A percentile compares a stretch with the other conserved stretches of the same genome.
phyloP scores from a whole-genome alignment of 1,139 yeast genomes.

The Geotrichum carabidarum region DNA sequence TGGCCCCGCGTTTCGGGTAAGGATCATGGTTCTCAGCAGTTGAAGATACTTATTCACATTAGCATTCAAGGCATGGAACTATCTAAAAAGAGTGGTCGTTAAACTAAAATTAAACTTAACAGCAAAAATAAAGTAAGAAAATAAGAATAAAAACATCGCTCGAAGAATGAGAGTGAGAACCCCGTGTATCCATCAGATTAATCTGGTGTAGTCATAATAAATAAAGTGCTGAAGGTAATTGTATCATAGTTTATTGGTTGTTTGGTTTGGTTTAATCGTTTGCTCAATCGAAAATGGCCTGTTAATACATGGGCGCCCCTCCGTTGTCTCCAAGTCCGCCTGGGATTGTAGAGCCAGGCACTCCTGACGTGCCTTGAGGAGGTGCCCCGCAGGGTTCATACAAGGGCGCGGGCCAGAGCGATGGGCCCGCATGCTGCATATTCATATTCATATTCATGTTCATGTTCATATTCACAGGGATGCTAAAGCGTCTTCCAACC shows the following conservation, averaged over 20 bases:
- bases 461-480: not conserved
- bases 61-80: not conserved
- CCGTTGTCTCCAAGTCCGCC: not conserved
- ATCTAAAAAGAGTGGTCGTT: not conserved
- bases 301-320: not conserved
- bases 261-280: not conserved
- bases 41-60: too few species aligned
- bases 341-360: not conserved
- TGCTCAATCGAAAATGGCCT: not conserved
- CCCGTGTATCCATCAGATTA: not conserved
- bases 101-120: not conserved
- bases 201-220: not conserved
- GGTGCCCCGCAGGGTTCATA: not conserved
- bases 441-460: not conserved
- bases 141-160: not conserved
- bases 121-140: not conserved
- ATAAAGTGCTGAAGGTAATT: not conserved
- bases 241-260: not conserved
- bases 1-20: too few species aligned
- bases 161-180: not conserved
- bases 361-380: not conserved
- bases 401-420: not conserved
- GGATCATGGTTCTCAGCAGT: too few species aligned
- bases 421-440: not conserved
- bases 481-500: not conserved